phyloP scores from a whole-genome alignment of 75 land plant species.

The Gnetum montanum region DNA sequence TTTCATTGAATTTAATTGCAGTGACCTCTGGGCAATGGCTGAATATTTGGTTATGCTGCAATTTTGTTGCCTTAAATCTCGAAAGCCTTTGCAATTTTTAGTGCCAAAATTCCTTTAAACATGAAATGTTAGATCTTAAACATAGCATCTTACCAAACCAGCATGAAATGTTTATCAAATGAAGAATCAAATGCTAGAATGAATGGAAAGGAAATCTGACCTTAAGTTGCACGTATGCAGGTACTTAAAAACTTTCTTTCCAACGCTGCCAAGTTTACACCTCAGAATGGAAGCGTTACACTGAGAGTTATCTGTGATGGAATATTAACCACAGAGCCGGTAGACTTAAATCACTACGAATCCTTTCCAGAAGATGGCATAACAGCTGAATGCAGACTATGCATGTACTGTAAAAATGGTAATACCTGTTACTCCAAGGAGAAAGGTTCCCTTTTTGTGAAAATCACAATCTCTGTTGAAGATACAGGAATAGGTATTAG shows the following conservation, averaged over 20 bases:
- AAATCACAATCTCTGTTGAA: slow-evolving; percentile 19
- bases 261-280: slow-evolving; percentile 38
- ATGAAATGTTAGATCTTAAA: no score
- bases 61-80: no score
- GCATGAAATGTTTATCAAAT: no score
- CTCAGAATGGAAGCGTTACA: slow-evolving; percentile 18
- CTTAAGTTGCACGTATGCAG: slow-evolving; percentile 4
- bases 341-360: not conserved
- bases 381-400: not conserved
- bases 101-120: no score
- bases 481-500: slow-evolving; percentile 37
- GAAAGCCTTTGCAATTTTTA: no score
- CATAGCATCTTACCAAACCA: no score
- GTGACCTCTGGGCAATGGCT: no score
- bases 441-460: slow-evolving; percentile 7
- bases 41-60: no score
- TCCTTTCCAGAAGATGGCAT: not conserved
- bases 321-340: not conserved
- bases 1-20: no score
- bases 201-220: no score
- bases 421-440: not conserved
- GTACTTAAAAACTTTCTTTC: slow-evolving; percentile 22
- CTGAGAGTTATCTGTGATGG: slow-evolving; percentile 11
- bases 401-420: not conserved
- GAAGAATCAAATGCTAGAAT: no score